Percentiles rank a stretch among this genome's conserved stretches.
Conservation (phyloP, 2,329 filamentous ascomycete genomes). For the Pyricularia pennisetigena region DNA sequence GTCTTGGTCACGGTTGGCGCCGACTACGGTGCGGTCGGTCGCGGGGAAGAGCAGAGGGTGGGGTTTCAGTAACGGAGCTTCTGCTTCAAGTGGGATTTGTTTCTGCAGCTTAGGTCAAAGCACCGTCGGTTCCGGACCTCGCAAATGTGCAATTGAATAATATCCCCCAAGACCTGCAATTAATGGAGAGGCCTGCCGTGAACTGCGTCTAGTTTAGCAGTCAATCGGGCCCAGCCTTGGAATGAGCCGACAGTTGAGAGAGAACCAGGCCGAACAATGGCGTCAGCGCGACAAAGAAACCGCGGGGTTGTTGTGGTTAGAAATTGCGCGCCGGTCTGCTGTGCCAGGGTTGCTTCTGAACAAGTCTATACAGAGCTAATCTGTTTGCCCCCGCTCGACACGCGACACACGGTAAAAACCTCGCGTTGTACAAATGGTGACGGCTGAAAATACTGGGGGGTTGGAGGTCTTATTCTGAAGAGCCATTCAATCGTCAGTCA, state of each 20-base stretch:
- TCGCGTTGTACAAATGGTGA: not conserved
- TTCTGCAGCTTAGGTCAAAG: not conserved
- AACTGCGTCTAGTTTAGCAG: not conserved
- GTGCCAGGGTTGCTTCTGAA: not conserved
- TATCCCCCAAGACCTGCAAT: not conserved
- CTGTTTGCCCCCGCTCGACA: not conserved
- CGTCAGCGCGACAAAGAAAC: conserved; percentile 1
- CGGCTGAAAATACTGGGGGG: not conserved
- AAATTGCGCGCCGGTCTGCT: not conserved
- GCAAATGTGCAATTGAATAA: not conserved
- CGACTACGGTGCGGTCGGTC: not conserved
- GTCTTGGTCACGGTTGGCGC: not conserved
- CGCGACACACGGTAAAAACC: not conserved
- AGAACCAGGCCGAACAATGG: not conserved
- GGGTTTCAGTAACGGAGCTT: not conserved
- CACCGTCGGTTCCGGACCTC: not conserved
- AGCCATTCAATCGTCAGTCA: not conserved
- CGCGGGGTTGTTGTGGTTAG: conserved; percentile 5
- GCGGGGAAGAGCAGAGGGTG: not conserved
- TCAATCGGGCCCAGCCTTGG: not conserved
- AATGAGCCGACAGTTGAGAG: not conserved
- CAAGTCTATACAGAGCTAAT: not conserved
- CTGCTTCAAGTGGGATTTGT: not conserved
- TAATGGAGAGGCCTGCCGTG: not conserved
- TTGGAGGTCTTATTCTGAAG: not conserved